Conservation (phyloP, 257 asterid genomes). For the Plectranthus barbatus region DNA sequence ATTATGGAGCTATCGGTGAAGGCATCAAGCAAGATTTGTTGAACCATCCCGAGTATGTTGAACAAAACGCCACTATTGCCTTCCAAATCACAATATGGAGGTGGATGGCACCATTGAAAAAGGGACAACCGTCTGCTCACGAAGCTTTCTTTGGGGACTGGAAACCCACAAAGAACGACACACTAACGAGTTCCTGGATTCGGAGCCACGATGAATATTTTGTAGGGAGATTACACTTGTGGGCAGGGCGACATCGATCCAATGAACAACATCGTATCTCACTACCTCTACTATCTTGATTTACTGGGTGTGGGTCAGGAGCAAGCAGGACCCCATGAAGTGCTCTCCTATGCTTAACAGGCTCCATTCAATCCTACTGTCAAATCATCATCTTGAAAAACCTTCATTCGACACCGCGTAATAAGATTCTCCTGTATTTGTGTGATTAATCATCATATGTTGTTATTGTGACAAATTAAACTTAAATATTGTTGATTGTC, state of each 20-base stretch:
- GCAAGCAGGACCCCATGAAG: constrained; percentile 58
- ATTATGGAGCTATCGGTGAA: constrained; percentile 56
- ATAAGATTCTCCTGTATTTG: constrained; percentile 25
- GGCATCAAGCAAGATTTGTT: constrained; percentile 61
- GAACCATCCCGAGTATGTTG: constrained; percentile 89
- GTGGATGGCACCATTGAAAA: constrained; percentile 73
- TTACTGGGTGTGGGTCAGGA: constrained; percentile 74
- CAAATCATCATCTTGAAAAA: constrained; percentile 37
- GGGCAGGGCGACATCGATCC: constrained; percentile 75
- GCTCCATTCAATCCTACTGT: constrained; percentile 51
- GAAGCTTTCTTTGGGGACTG: constrained; percentile 66
- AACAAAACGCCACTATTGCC: constrained; percentile 89
- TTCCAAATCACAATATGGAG: constrained; percentile 77
- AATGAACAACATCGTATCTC: constrained; percentile 71
- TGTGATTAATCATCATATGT: no score
- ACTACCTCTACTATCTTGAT: constrained; percentile 66
- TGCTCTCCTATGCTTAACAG: constrained; percentile 69
- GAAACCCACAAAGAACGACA: constrained; percentile 88
- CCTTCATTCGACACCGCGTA: constrained; percentile 2
- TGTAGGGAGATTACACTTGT: constrained; percentile 69
- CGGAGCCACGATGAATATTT: constrained; percentile 77
- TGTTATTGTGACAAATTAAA: no score
- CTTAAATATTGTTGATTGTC: no score
- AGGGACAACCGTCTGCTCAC: constrained; percentile 75
- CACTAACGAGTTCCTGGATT: constrained; percentile 72